Percentiles rank a stretch among this genome's conserved stretches.
phyloP scores from a whole-genome alignment of 129 eudicot genomes.

The Silybum marianum region DNA sequence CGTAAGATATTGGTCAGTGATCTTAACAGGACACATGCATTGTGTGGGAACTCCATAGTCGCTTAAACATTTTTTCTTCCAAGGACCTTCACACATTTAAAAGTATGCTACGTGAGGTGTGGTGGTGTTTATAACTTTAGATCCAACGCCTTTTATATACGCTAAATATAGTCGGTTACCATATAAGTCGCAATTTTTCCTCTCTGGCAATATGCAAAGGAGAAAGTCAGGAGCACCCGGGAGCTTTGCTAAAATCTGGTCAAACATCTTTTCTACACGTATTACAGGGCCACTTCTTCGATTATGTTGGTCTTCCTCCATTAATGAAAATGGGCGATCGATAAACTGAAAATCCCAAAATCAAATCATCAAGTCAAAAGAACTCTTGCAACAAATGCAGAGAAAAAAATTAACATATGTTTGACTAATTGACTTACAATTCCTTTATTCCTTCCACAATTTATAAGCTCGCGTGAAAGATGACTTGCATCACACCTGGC shows the following conservation, averaged over 20 bases:
- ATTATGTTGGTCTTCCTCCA: constrained; percentile 77
- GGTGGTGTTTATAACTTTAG: not conserved
- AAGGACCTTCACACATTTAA: constrained; percentile 65
- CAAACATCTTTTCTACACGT: constrained; percentile 91
- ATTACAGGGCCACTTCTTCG: constrained; percentile 56
- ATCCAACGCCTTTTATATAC: constrained; percentile 1
- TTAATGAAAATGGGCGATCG: constrained; percentile 82
- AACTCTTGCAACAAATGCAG: constrained; percentile 10
- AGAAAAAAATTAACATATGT: not conserved
- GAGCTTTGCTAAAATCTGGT: constrained; percentile 62
- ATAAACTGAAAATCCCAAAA: constrained; percentile 53
- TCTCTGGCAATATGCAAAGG: constrained; percentile 84
- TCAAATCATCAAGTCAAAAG: constrained; percentile 14
- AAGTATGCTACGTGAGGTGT: not conserved
- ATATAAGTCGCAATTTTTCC: constrained; percentile 75
- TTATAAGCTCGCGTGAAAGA: constrained; percentile 84
- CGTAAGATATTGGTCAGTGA: constrained; percentile 82
- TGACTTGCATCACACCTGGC: constrained; percentile 79
- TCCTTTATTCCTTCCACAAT: constrained; percentile 81
- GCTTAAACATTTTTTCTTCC: constrained; percentile 82
- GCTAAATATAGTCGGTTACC: constrained; percentile 48
- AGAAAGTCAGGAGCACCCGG: constrained; percentile 83
- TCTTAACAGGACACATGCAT: constrained; percentile 74
- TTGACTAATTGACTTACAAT: constrained; percentile 71
- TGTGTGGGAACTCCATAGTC: constrained; percentile 75